phyloP scores from a whole-genome alignment of 768 basidiomycete species.

The Tylopilus sp. region DNA sequence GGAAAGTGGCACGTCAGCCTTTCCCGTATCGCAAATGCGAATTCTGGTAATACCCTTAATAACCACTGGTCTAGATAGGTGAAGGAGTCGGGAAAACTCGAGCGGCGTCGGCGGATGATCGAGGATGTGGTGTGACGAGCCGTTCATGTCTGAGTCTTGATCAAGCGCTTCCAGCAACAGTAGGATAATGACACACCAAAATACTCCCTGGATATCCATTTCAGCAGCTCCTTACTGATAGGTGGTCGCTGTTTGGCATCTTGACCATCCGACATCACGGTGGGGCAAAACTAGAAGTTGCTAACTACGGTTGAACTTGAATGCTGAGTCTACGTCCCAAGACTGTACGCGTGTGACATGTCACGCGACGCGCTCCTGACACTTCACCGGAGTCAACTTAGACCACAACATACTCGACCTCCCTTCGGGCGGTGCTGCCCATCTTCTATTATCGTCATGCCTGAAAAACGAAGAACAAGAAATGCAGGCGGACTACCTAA shows the following conservation, averaged over 20 bases:
- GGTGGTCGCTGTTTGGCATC: conserved; percentile 13
- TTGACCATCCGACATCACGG: conserved; percentile 2
- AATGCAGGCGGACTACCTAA: conserved; percentile 8
- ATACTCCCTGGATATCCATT: conserved; percentile 40
- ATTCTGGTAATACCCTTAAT: conserved; percentile 54
- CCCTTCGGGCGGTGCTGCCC: background rate
- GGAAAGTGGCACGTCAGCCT: conserved; percentile 2
- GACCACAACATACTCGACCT: background rate
- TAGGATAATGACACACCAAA: conserved; percentile 19
- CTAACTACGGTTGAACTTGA: too few relatives aligned
- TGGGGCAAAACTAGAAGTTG: too few relatives aligned
- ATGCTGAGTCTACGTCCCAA: background rate
- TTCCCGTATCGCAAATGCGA: background rate
- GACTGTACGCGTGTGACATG: conserved; percentile 13
- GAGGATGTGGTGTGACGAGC: conserved; percentile 46
- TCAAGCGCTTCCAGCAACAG: background rate
- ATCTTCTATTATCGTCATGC: conserved; percentile 14
- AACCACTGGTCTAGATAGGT: conserved; percentile 68
- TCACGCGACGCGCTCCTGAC: conserved; percentile 24
- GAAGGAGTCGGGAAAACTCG: conserved; percentile 65
- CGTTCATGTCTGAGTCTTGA: conserved; percentile 52
- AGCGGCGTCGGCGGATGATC: conserved; percentile 58
- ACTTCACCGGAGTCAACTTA: background rate
- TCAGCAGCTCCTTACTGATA: conserved; percentile 17
- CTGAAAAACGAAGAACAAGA: conserved; percentile 24